Evolutionary conservation across 2,329 filamentous ascomycete species (phyloP).

Genomic region (Aspergillus tanneri): DNA sequence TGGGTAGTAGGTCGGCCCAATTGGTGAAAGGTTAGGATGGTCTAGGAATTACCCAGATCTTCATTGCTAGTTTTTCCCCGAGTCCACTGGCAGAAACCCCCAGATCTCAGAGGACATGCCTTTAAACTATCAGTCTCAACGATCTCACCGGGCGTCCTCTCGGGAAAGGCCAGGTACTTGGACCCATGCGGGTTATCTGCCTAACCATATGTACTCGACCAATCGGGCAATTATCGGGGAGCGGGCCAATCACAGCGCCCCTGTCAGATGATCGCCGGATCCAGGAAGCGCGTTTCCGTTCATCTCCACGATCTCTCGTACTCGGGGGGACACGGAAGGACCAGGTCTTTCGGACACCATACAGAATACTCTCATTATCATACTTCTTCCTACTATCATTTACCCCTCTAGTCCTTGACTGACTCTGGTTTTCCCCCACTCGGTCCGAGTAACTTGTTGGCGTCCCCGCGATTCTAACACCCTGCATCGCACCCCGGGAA

Average conservation of each 20-base stretch:
- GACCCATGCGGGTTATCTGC: too few relatives aligned
- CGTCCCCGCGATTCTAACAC: background rate
- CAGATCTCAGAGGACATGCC: too few relatives aligned
- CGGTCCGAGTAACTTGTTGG: constrained; percentile 1
- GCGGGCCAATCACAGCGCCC: constrained; percentile 23
- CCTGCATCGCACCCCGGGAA: constrained; percentile 16
- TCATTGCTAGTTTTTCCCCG: too few relatives aligned
- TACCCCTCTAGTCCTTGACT: background rate
- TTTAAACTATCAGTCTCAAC: too few relatives aligned
- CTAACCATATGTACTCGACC: background rate
- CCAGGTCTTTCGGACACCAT: background rate
- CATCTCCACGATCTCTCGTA: background rate
- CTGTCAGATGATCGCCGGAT: constrained; percentile 16
- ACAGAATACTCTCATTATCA: background rate
- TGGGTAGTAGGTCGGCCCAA: background rate
- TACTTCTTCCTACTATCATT: background rate
- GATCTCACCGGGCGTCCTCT: background rate
- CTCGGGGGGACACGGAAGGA: background rate
- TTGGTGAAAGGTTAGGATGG: too few relatives aligned
- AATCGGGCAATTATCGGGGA: constrained; percentile 32
- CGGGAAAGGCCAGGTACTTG: too few relatives aligned
- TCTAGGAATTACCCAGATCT: too few relatives aligned
- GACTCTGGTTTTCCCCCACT: background rate
- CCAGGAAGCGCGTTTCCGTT: background rate
- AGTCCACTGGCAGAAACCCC: too few relatives aligned